Base-by-base conservation (phyloP, 768 basidiomycete genomes). In the Tylopilus rubrobrunneus region DNA sequence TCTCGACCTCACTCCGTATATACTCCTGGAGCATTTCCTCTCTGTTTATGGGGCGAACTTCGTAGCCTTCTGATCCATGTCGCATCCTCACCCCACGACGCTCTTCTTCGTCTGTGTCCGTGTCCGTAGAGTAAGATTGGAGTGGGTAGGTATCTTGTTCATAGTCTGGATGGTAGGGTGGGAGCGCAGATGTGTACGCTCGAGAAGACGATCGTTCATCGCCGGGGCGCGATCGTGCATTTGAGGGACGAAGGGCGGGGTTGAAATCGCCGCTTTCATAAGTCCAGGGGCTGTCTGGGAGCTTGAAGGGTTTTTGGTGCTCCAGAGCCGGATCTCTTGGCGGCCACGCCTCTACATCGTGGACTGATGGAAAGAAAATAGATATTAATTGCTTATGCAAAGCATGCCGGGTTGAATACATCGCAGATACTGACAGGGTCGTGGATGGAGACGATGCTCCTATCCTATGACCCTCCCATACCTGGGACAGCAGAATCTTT, bases 51-150 rank as follows among this genome's bases (percentile, higher is more conserved):
- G 80, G 71, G 14, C 76, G 78, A 44, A 89, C 83, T 64, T 93
- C 91, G 60, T 85, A 89, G 5, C 91, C 91, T 71, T 93, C 92
- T 14, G 89, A 92, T 21, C 91, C 90, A 42, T 81, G 71, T 49
- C 91, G 76, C 45, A 89, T 74, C 31, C 57, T 65, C 15, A 73
- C 67, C n/a, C 70, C 65, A 29, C 60, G 65, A 21, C 64, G 60
- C 21, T 70, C 67, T 41, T 73, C 71, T n/a, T 67, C 68, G 11
- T 69, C 71, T 39, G 67, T 51, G 40, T 61, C 65, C 10, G 51
- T 55, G 5, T 63, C 65, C 27, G 52, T 17, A 42, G 61, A 51
- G 28, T 62, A 48, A 12, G 62, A 47, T 52, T 43, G 67, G 47
- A 37, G 52, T 40, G 68, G 59, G 27, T 63, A 49, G 19, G 50